Conservation (phyloP, 1,284 basidiomycete genomes). For the Jaminaea rosea region DNA sequence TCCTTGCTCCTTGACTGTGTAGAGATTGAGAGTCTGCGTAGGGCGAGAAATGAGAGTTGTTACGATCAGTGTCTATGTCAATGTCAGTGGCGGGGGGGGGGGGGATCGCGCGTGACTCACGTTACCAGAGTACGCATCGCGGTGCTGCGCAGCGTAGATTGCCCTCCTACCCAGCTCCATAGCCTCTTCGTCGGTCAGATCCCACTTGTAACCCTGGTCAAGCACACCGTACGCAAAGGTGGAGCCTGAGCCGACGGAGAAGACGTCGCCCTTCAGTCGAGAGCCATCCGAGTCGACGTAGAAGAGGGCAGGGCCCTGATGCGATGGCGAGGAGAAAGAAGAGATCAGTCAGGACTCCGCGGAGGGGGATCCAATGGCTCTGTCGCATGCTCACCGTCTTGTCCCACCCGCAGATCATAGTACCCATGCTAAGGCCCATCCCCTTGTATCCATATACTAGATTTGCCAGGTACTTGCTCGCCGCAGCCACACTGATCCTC, state of each 20-base stretch:
- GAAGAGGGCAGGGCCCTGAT: conserved; percentile 86
- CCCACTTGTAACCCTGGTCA: conserved; percentile 92
- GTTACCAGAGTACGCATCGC: conserved; percentile 83
- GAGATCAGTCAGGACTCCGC: no score
- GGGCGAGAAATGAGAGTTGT: not conserved
- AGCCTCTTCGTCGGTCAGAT: conserved; percentile 85
- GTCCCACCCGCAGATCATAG: conserved; percentile 99
- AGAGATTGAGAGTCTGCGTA: conserved; percentile 70
- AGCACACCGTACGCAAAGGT: conserved; percentile 98
- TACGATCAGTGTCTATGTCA: no score
- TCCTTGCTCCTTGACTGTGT: conserved; percentile 86
- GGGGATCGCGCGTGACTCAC: no score
- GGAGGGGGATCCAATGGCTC: no score
- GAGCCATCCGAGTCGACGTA: conserved; percentile 98
- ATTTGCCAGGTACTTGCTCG: conserved; percentile 93
- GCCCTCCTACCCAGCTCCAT: conserved; percentile 87
- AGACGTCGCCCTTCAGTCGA: conserved; percentile 87
- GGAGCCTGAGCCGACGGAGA: conserved; percentile 95
- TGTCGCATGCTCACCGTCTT: conserved; percentile 65
- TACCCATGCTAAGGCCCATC: conserved; percentile 98
- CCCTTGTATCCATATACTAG: conserved; percentile 98
- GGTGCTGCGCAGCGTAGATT: conserved; percentile 91
- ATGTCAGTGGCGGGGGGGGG: no score
- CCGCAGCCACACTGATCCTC: conserved; percentile 94
- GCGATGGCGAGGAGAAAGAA: not conserved